Evolutionary conservation across 257 asterid species (phyloP), one percentile per base, ranked within the genome.

Genomic region (Marsdenia floribunda): DNA sequence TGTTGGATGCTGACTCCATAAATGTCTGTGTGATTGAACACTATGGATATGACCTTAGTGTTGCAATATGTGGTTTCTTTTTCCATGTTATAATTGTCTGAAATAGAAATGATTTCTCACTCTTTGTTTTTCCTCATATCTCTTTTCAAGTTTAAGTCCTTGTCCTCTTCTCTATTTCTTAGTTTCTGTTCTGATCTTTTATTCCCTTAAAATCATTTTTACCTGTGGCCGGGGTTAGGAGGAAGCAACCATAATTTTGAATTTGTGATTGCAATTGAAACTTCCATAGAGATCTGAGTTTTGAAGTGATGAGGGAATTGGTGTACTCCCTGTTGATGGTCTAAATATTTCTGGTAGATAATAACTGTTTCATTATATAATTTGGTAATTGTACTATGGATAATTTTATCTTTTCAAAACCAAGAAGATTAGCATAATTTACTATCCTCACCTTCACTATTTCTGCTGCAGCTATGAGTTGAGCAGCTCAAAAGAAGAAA

Each of bases 401-500:
- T 58, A n/a, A 29, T 60, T 60, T 60, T 64, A 3, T 18, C 70
- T 47, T 64, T 64, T 40, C 71, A 66, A 18, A 19, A 6, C 1
- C 19, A 19, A 16, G 26, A 18, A 37, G 26, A 65, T 18, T 65
- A 65, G 18, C 29, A 9, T 66, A 22, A 49, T 37, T 53, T 18
- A 71, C 44, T 29, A 52, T 46, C 21, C 60, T 57, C 26, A 42
- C 29, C 11, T 2, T 58, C 57, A 26, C n/a, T 42, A 55, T 65
- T 68, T 14, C 68, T 71, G 80, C 82, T 81, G 91, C 96, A 93
- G 98, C 78, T 93, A 88, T 82, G 96, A 88, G 71, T 83, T 90
- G 79, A 82, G 80, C 80, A 88, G 90, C 81, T 82, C 95, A 75
- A 82, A 82, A 85, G 96, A 87, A 84, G 97, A 93, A 83, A 88